Percentiles rank a stretch among this genome's conserved stretches.
Conservation (phyloP, 2,329 filamentous ascomycete genomes). For the Aureobasidium sp. region DNA sequence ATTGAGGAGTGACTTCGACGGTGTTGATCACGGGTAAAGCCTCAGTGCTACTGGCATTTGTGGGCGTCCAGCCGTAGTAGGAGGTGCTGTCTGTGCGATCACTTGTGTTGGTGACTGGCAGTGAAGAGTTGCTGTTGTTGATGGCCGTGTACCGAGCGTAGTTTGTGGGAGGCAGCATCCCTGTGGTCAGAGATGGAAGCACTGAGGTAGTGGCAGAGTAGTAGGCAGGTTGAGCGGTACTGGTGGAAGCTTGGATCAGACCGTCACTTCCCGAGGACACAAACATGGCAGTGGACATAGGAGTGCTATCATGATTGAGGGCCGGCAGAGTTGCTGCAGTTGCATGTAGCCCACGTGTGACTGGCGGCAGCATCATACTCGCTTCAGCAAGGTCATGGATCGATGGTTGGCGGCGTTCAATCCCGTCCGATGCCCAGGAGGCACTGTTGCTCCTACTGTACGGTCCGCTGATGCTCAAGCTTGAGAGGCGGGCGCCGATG, state of each 20-base stretch:
- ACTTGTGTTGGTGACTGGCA: not conserved
- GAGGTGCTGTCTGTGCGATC: not conserved
- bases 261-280: not conserved
- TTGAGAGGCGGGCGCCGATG: not conserved
- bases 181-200: not conserved
- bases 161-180: not conserved
- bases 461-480: not conserved
- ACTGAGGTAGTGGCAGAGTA: not conserved
- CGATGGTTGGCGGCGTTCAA: not conserved
- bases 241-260: not conserved
- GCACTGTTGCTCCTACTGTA: not conserved
- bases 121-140: not conserved
- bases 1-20: not conserved
- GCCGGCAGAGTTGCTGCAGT: not conserved
- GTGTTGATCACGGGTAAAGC: not conserved
- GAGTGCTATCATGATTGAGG: not conserved
- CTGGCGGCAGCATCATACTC: slow-evolving; percentile 14
- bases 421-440: not conserved
- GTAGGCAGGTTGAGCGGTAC: not conserved
- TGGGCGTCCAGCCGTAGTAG: slow-evolving; percentile 4
- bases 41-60: not conserved
- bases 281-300: not conserved
- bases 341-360: not conserved
- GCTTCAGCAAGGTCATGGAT: slow-evolving; percentile 13
- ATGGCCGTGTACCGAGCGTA: not conserved